phyloP scores from a whole-genome alignment of 306 rosid genomes.

The Trifolium dubium region DNA sequence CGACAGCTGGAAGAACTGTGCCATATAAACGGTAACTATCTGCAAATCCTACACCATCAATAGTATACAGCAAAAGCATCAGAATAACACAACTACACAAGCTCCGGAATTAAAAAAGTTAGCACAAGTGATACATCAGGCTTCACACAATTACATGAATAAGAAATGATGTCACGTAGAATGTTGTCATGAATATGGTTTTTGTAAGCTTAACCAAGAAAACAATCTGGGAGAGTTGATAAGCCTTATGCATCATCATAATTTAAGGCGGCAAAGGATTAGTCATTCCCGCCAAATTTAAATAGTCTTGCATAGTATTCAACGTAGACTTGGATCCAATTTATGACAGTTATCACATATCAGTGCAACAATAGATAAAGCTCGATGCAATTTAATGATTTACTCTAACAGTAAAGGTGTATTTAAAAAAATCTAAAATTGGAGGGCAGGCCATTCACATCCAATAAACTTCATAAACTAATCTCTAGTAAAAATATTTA shows the following conservation, averaged over 20 bases:
- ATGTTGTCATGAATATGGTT: neutral
- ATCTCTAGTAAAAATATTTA: constrained; percentile 4
- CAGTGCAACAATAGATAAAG: constrained; percentile 25
- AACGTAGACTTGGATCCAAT: constrained; percentile 26
- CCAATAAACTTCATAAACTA: constrained; percentile 23
- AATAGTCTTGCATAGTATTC: neutral
- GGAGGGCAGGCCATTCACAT: constrained; percentile 26
- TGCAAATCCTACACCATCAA: constrained; percentile 46
- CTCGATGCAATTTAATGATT: constrained; percentile 5
- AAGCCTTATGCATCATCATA: neutral
- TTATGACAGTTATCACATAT: constrained; percentile 19
- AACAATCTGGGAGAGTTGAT: neutral
- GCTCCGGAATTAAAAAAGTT: neutral
- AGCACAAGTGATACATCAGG: neutral
- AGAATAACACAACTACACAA: constrained; percentile 29
- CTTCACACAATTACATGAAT: constrained; percentile 14
- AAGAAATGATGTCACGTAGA: constrained; percentile 7
- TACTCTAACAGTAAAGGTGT: constrained; percentile 26
- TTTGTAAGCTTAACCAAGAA: constrained; percentile 27
- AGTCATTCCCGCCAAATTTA: constrained; percentile 13
- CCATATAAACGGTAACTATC: constrained; percentile 27
- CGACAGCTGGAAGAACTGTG: constrained; percentile 13
- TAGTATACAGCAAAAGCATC: constrained; percentile 23
- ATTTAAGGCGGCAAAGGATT: neutral
- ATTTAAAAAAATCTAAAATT: constrained; percentile 12